Evolutionary conservation across 2,329 filamentous ascomycete species (phyloP).

Genomic region (Ceratocystis huliohia): DNA sequence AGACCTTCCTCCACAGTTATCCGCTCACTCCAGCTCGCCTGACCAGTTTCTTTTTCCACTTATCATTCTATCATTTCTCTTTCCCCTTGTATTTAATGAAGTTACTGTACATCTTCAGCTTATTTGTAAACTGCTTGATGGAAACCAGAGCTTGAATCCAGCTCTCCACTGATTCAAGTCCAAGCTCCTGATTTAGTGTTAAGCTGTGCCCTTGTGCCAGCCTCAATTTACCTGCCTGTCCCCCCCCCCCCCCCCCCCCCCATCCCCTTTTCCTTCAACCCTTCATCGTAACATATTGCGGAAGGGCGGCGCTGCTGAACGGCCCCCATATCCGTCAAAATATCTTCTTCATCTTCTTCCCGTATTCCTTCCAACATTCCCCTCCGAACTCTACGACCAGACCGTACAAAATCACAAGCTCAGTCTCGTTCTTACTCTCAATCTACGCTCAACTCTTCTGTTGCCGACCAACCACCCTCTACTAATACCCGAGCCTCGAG

Average conservation of each 20-base stretch:
- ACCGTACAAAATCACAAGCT: neutral
- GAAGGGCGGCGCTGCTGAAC: constrained; percentile 60
- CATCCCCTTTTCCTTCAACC: constrained; percentile 23
- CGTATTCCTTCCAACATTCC: constrained; percentile 76
- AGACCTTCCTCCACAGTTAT: neutral
- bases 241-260: constrained; percentile 10
- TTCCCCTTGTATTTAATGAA: neutral
- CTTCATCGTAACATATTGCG: constrained; percentile 31
- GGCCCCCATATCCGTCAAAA: constrained; percentile 70
- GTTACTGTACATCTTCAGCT: neutral
- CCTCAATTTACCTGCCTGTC: neutral
- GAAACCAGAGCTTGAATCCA: neutral
- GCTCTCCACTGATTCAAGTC: constrained; percentile 1
- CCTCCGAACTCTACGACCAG: constrained; percentile 54
- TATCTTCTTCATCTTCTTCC: constrained; percentile 60
- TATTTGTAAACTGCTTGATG: neutral
- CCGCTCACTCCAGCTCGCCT: neutral
- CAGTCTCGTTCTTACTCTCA: neutral
- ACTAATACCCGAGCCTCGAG: constrained; percentile 32
- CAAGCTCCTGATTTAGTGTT: neutral
- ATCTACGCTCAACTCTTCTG: neutral
- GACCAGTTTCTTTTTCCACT: neutral
- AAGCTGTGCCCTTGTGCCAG: neutral
- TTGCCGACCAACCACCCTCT: neutral
- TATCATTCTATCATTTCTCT: neutral